phyloP scores from a whole-genome alignment of 345 rosid genomes.

The Hibiscus trionum region DNA sequence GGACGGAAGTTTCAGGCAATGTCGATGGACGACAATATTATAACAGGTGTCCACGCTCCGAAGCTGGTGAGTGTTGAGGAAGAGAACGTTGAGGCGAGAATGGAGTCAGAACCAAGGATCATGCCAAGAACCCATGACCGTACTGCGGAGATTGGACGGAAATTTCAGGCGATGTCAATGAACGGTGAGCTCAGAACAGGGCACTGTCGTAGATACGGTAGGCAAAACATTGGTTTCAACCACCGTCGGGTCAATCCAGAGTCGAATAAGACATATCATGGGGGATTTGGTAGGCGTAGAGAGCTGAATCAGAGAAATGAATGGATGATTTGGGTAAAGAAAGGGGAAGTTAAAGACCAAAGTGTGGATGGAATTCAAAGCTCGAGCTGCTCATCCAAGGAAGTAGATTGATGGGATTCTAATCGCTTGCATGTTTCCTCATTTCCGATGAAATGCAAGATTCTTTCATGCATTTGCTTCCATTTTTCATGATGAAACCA shows the following conservation, averaged over 20 bases:
- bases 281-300: not conserved
- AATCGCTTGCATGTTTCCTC: not conserved
- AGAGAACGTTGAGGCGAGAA: not conserved
- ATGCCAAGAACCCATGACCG: not conserved
- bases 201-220: not conserved
- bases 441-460: not conserved
- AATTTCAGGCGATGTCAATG: slow-evolving; percentile 1
- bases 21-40: not conserved
- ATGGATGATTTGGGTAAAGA: slow-evolving; percentile 41
- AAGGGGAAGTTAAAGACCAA: slow-evolving; percentile 21
- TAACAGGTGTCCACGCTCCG: not conserved
- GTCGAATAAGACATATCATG: not conserved
- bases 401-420: not conserved
- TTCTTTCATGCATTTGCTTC: not conserved
- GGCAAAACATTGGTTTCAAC: not conserved
- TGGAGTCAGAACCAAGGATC: not conserved
- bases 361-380: slow-evolving; percentile 7
- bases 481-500: too few relatives aligned
- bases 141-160: slow-evolving; percentile 8
- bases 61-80: not conserved
- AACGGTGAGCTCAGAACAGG: not conserved
- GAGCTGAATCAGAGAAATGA: not conserved
- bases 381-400: slow-evolving; percentile 7
- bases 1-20: not conserved
- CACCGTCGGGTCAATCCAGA: not conserved